Evolutionary conservation across 257 asterid genomes (phyloP).

Genomic region (Sherardia arvensis): DNA sequence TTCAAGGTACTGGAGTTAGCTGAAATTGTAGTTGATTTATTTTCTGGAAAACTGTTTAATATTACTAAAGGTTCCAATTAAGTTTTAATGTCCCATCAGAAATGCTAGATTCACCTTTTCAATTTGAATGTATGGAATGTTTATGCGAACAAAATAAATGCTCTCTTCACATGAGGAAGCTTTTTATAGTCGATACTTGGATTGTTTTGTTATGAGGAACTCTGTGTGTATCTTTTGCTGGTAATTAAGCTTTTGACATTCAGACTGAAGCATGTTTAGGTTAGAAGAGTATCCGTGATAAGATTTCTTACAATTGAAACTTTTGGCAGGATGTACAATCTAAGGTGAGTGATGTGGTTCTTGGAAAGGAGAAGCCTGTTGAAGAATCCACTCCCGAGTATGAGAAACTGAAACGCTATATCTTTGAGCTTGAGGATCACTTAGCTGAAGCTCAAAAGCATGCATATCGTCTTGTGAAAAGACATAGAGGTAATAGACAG

Average conservation of each 20-base stretch:
- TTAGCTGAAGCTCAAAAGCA: slow-evolving; percentile 98
- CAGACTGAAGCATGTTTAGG: not conserved
- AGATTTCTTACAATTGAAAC: not conserved
- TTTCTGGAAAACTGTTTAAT: not conserved
- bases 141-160: not conserved
- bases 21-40: not conserved
- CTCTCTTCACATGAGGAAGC: too few species aligned
- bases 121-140: not conserved
- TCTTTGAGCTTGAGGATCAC: slow-evolving; percentile 91
- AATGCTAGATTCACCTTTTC: not conserved
- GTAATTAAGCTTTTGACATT: not conserved
- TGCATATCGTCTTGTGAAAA: slow-evolving; percentile 91
- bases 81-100: not conserved
- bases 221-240: not conserved
- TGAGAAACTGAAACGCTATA: slow-evolving; percentile 79
- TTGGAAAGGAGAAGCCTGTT: slow-evolving; percentile 95
- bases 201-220: not conserved
- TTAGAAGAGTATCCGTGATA: not conserved
- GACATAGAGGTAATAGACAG: slow-evolving; percentile 63
- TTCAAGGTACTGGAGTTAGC: slow-evolving; percentile 50
- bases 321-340: slow-evolving; percentile 83
- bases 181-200: too few species aligned
- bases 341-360: slow-evolving; percentile 90
- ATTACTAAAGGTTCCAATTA: not conserved
- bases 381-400: slow-evolving; percentile 90